Evolutionary conservation across 768 basidiomycete species (phyloP).

Genomic region (Rhizopogon vulgaris): DNA sequence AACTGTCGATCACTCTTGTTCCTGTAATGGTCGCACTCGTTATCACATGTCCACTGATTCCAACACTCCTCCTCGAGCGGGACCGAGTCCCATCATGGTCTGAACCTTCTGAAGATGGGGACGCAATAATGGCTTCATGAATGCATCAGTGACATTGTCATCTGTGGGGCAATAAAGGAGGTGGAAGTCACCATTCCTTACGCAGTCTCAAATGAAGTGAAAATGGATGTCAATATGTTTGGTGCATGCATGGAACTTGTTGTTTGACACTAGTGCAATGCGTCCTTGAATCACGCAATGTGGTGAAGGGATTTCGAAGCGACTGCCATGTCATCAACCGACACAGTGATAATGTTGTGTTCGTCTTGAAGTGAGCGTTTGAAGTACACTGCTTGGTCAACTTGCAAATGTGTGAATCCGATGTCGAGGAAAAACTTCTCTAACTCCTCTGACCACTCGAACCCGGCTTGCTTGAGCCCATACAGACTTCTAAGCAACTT

Average conservation of each 20-base stretch:
- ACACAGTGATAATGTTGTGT: conserved; percentile 23
- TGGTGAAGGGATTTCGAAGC: conserved; percentile 11
- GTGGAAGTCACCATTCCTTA: conserved; percentile 11
- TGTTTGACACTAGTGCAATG: conserved; percentile 11
- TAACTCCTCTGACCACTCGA: conserved; percentile 23
- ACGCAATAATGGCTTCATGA: conserved; percentile 8
- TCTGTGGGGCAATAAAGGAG: conserved; percentile 14
- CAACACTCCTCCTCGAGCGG: background rate
- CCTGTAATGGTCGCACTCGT: no score
- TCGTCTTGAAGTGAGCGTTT: background rate
- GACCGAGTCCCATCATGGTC: background rate
- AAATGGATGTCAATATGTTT: conserved; percentile 7
- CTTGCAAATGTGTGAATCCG: background rate
- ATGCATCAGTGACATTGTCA: conserved; percentile 17
- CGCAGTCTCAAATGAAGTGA: conserved; percentile 27
- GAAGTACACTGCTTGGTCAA: no score
- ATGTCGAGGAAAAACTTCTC: background rate
- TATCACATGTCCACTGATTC: background rate
- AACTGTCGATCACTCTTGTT: no score
- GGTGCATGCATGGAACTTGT: conserved; percentile 23
- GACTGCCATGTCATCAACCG: conserved; percentile 27
- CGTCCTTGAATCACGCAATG: background rate
- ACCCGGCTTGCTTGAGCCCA: conserved; percentile 31
- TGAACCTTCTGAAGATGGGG: background rate
- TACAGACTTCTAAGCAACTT: conserved; percentile 27